Base-by-base conservation (phyloP, 805 yeast species). In the Kodamaea laetipori region DNA sequence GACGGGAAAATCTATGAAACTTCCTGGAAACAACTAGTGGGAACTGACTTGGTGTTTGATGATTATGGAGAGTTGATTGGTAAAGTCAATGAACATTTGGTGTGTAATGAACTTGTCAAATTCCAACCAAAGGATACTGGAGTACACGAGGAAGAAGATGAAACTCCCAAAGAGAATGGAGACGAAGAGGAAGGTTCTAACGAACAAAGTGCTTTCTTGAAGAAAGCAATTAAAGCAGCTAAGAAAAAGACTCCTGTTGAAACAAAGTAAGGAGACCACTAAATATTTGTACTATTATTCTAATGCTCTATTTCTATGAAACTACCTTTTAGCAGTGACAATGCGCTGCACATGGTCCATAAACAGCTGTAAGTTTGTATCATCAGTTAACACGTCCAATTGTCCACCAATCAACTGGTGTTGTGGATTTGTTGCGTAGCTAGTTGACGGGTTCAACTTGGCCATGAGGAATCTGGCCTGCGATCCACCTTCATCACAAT, bases 401-500 rank as follows among this genome's bases (percentile, higher is more conserved):
- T 61, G 64, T 17, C 54, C 60, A 21, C 43, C 41, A 28, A 5
- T 57, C 61, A 48, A 43, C 10, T 60, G 54, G 39, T 64, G 65
- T 43, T 55, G 61, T 10, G 70, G 70, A 39, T 68, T 51, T 24
- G 76, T 68, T 6, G 63, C 55, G 57, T 81, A 80, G 36, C 74
- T 73, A 2, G 81, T 80, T 3, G 85, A 74, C 10, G 89, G 88
- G 60, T 82, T 82, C 53, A 82, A 67, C 61, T 82, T 82, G 2
- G 87, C 82, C 73, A 79, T 78, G 44, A 82, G 67, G 58, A 82
- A 82, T 61, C 89, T 72, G 0, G 88, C 87, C 56, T 82, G 89
- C 0, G 87, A 81, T 3, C 87, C 88, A 43, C 87, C 87, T 58
- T 82, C 87, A 53, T 82, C 86, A 18, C 86, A 80, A 56, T 82